A percentile compares a stretch with the other conserved stretches of the same genome.
These are phyloP conservation scores for Chytriomyces confervae DNA, from an alignment of 192 early-diverging fungal species.

Conservation along the genomic window DNA sequence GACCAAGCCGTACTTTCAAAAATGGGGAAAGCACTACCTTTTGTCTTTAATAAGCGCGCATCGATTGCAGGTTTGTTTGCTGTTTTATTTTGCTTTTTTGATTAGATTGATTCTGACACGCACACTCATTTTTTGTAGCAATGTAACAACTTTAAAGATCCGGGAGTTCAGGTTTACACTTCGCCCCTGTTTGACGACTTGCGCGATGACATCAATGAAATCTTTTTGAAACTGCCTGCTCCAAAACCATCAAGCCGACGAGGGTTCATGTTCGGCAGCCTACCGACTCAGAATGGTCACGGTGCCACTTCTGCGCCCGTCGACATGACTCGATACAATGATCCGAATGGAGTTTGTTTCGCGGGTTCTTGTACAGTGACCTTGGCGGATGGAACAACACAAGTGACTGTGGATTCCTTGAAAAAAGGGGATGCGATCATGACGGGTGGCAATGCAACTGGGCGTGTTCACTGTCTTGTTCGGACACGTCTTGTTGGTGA, in stretches of 20 bases:
- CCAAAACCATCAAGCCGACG: conserved; percentile 28
- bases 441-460: not conserved
- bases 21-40: conserved; percentile 49
- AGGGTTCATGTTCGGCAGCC: not conserved
- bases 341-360: conserved; percentile 9
- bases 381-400: conserved; percentile 8
- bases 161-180: conserved; percentile 44
- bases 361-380: conserved; percentile 25
- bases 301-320: not conserved
- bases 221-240: conserved; percentile 39
- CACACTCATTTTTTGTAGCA: conserved; percentile 1
- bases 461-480: conserved; percentile 22
- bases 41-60: conserved; percentile 38
- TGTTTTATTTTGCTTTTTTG: not conserved
- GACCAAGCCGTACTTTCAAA: conserved; percentile 15
- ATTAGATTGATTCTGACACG: not conserved
- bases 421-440: conserved; percentile 27
- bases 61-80: conserved; percentile 21
- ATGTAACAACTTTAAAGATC: conserved; percentile 54
- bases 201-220: conserved; percentile 32
- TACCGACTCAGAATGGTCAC: not conserved
- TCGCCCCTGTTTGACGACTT: conserved; percentile 23
- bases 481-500: not conserved
- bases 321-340: conserved; percentile 18
- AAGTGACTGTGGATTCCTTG: conserved; percentile 21